Conservation (phyloP, 2,329 filamentous ascomycete genomes). For the Bertia moriformis region DNA sequence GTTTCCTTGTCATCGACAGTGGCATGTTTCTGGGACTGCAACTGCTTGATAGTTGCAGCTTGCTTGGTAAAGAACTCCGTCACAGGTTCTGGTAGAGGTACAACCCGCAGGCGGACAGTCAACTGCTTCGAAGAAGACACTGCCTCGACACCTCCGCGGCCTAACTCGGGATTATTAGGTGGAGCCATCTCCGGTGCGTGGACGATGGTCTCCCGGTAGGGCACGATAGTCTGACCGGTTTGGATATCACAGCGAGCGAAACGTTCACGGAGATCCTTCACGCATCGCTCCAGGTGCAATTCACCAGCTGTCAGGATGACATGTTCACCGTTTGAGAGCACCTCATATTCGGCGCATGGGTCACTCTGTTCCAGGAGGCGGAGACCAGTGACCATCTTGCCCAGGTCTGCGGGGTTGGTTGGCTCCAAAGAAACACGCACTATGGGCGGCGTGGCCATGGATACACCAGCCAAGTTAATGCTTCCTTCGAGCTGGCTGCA, state of each 20-base stretch:
- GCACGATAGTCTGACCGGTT: conserved; percentile 83
- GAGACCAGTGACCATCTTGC: conserved; percentile 86
- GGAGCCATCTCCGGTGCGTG: conserved; percentile 82
- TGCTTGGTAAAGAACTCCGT: conserved; percentile 80
- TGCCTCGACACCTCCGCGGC: conserved; percentile 64
- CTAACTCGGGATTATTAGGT: conserved; percentile 70
- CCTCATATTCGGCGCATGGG: conserved; percentile 89
- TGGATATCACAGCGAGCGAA: conserved; percentile 93
- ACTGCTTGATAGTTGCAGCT: conserved; percentile 58
- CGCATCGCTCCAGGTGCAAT: conserved; percentile 79
- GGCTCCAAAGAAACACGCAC: conserved; percentile 94
- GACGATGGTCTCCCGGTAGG: conserved; percentile 86
- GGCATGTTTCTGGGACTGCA: conserved; percentile 56
- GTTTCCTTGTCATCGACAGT: conserved; percentile 23
- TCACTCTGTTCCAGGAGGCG: conserved; percentile 84
- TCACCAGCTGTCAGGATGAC: conserved; percentile 90
- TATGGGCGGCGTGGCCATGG: conserved; percentile 71
- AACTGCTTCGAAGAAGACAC: conserved; percentile 77
- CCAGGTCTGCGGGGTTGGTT: conserved; percentile 72
- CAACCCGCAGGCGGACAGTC: conserved; percentile 59
- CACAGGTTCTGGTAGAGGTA: conserved; percentile 63
- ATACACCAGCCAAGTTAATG: conserved; percentile 79
- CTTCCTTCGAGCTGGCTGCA: conserved; percentile 77
- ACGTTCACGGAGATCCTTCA: conserved; percentile 82
- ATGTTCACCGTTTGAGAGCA: conserved; percentile 83